Evolutionary conservation across 306 rosid species (phyloP).

Genomic region (Casuarina glauca): DNA sequence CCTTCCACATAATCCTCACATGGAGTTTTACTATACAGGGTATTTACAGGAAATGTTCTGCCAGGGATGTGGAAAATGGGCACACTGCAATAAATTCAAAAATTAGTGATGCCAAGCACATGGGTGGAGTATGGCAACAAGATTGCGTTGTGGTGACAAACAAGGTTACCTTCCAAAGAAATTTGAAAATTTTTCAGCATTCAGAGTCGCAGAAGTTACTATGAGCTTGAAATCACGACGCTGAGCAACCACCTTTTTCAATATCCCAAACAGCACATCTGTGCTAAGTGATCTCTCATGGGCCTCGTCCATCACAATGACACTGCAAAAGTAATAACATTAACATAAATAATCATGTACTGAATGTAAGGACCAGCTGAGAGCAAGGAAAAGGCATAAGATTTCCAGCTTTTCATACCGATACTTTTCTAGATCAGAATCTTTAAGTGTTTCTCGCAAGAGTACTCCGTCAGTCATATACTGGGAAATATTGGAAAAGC

Average conservation of each 20-base stretch:
- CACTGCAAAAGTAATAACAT: slow-evolving; percentile 53
- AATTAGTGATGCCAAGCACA: slow-evolving; percentile 24
- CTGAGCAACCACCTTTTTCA: slow-evolving; percentile 92
- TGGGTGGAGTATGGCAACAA: neutral
- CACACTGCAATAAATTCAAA: slow-evolving; percentile 61
- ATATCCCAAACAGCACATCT: slow-evolving; percentile 91
- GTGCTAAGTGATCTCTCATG: slow-evolving; percentile 95
- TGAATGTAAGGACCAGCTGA: slow-evolving; percentile 20
- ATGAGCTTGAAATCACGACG: slow-evolving; percentile 97
- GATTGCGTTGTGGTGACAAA: slow-evolving; percentile 1
- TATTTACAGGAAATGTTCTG: slow-evolving; percentile 94
- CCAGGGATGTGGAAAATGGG: slow-evolving; percentile 92
- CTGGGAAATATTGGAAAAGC: slow-evolving; percentile 47
- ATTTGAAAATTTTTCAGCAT: slow-evolving; percentile 87
- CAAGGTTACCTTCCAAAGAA: slow-evolving; percentile 89
- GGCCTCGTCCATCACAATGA: slow-evolving; percentile 98
- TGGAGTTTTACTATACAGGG: slow-evolving; percentile 84
- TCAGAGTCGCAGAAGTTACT: slow-evolving; percentile 94
- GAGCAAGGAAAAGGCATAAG: neutral
- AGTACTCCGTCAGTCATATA: slow-evolving; percentile 99
- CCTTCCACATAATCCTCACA: slow-evolving; percentile 96
- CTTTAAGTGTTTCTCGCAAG: slow-evolving; percentile 94
- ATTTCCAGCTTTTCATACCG: slow-evolving; percentile 52
- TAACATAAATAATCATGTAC: slow-evolving; percentile 20
- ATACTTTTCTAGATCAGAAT: slow-evolving; percentile 92